phyloP scores from a whole-genome alignment of 768 basidiomycete species.

The Megacollybia marginata region DNA sequence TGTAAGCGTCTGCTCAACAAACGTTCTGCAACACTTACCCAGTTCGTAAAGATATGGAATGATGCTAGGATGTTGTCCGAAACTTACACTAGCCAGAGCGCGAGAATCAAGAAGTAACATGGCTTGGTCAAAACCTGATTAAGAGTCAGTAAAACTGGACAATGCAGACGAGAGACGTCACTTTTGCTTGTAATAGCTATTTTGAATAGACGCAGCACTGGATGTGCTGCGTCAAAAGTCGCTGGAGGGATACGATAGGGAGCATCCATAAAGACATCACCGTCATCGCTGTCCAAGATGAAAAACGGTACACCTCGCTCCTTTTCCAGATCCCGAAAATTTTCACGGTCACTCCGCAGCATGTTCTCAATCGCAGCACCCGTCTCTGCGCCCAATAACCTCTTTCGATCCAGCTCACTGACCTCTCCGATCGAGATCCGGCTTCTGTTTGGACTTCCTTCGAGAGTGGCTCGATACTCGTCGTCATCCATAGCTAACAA shows the following conservation, averaged over 20 bases:
- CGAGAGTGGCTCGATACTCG: conserved; percentile 17
- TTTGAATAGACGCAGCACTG: conserved; percentile 24
- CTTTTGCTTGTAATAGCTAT: conserved; percentile 21
- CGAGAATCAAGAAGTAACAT: conserved; percentile 34
- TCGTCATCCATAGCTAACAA: conserved; percentile 26
- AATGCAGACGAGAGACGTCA: conserved; percentile 9
- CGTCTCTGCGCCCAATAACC: conserved; percentile 31
- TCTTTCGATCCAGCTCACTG: conserved; percentile 22
- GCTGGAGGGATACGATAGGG: neutral
- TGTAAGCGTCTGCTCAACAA: too few relatives aligned
- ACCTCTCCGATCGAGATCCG: conserved; percentile 11
- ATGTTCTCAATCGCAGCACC: conserved; percentile 39
- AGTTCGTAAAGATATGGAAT: conserved; percentile 34
- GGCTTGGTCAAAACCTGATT: conserved; percentile 32
- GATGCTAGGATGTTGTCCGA: conserved; percentile 19
- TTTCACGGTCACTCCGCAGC: conserved; percentile 31
- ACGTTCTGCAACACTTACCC: conserved; percentile 20
- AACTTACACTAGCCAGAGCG: conserved; percentile 26
- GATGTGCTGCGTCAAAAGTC: conserved; percentile 8
- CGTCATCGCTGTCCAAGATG: conserved; percentile 7
- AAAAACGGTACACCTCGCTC: conserved; percentile 2
- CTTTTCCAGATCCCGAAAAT: conserved; percentile 1
- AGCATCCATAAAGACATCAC: conserved; percentile 1
- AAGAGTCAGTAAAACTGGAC: neutral
- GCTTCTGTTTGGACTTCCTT: conserved; percentile 13